phyloP scores from a whole-genome alignment of 2,329 filamentous ascomycete species.

The Penicillium sp. region DNA sequence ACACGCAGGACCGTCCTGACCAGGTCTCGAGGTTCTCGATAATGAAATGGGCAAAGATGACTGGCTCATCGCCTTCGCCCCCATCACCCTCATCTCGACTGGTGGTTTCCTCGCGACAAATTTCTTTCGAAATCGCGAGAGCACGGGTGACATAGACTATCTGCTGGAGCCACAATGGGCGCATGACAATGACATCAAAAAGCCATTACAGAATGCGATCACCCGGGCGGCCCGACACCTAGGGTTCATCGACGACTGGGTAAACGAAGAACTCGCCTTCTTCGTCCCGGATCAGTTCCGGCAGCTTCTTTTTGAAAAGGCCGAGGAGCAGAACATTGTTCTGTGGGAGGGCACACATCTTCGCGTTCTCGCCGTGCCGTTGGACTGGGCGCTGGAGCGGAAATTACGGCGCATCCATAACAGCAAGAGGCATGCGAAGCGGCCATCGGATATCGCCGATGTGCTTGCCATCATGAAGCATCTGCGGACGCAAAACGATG shows the following conservation, averaged over 20 bases:
- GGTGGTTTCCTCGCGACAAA: slow-evolving; percentile 36
- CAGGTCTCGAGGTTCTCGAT: slow-evolving; percentile 35
- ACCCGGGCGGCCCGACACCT: slow-evolving; percentile 24
- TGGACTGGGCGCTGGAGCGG: slow-evolving; percentile 40
- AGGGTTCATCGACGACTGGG: slow-evolving; percentile 29
- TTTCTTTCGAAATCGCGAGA: slow-evolving; percentile 33
- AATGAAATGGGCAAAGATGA: slow-evolving; percentile 31
- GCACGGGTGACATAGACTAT: slow-evolving; percentile 36
- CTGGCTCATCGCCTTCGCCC: slow-evolving; percentile 35
- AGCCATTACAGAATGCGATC: slow-evolving; percentile 29
- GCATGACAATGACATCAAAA: slow-evolving; percentile 34
- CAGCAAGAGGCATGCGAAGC: slow-evolving; percentile 23
- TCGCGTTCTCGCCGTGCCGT: slow-evolving; percentile 33
- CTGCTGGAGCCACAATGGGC: slow-evolving; percentile 36
- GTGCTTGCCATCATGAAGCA: slow-evolving; percentile 32
- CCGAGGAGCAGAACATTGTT: slow-evolving; percentile 34
- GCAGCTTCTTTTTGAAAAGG: slow-evolving; percentile 29
- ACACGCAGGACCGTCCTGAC: not conserved
- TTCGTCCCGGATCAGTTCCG: slow-evolving; percentile 30
- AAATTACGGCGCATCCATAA: slow-evolving; percentile 35
- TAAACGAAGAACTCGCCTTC: slow-evolving; percentile 35
- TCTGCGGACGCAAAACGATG: slow-evolving; percentile 22
- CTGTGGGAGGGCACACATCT: slow-evolving; percentile 33
- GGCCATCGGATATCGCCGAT: slow-evolving; percentile 32
- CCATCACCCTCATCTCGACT: slow-evolving; percentile 33